These are phyloP conservation scores for Russula vinacea DNA, from an alignment of 768 basidiomycete species.

Conservation along the genomic window DNA sequence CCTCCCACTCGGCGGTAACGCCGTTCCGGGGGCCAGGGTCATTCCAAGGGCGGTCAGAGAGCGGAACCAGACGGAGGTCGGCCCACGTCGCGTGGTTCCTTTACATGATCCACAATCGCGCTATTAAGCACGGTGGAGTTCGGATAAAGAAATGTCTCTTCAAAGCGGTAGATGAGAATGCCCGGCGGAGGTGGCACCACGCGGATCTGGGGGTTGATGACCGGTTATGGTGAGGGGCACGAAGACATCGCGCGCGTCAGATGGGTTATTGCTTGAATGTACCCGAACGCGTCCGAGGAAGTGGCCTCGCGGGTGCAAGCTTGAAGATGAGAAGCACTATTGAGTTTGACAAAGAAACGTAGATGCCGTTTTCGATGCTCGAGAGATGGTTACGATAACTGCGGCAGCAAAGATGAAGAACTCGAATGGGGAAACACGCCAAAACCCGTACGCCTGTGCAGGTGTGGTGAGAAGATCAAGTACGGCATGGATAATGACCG, in stretches of 20 bases:
- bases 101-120: conserved; percentile 77
- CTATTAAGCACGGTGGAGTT: conserved; percentile 70
- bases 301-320: conserved; percentile 81
- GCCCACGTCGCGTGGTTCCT: conserved; percentile 73
- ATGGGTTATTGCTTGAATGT: conserved; percentile 37
- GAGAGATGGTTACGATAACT: conserved; percentile 85
- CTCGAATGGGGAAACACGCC: conserved; percentile 92
- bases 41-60: conserved; percentile 89
- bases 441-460: conserved; percentile 78
- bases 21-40: conserved; percentile 71
- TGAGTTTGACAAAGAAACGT: conserved; percentile 79
- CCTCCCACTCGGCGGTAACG: conserved; percentile 46
- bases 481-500: conserved; percentile 93
- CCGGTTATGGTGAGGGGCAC: conserved; percentile 62
- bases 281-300: conserved; percentile 87
- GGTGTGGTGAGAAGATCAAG: conserved; percentile 86
- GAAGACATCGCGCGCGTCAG: conserved; percentile 69
- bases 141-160: conserved; percentile 87
- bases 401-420: conserved; percentile 85
- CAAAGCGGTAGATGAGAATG: conserved; percentile 85
- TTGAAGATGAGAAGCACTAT: conserved; percentile 80
- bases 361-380: conserved; percentile 91
- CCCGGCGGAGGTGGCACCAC: conserved; percentile 81
- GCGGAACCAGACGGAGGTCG: conserved; percentile 60
- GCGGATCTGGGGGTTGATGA: conserved; percentile 66